These are phyloP conservation scores for Phaeotremella fagi DNA, from an alignment of 768 basidiomycete genomes.

Conservation along the genomic window DNA sequence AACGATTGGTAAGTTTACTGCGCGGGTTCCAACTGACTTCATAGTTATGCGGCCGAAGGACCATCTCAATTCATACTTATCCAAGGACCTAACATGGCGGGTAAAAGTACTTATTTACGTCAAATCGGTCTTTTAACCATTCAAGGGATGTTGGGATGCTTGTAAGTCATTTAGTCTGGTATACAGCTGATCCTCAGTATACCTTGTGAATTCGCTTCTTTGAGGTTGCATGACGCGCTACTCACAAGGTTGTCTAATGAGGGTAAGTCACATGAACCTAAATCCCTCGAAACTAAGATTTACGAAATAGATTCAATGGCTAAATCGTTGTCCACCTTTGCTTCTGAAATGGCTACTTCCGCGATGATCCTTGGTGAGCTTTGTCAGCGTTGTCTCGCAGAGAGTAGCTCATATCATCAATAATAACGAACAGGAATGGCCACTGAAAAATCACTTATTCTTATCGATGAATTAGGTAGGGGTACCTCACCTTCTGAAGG, in stretches of 20 bases:
- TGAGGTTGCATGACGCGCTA: conserved; percentile 79
- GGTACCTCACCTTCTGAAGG: conserved; percentile 73
- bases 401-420: neutral
- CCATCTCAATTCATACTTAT: conserved; percentile 82
- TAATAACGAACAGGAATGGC: conserved; percentile 54
- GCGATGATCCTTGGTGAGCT: conserved; percentile 78
- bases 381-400: no score
- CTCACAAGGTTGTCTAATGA: conserved; percentile 88
- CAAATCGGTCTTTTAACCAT: conserved; percentile 77
- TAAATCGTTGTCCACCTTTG: conserved; percentile 86
- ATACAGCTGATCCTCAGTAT: conserved; percentile 52
- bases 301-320: conserved; percentile 77
- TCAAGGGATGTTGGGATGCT: conserved; percentile 86
- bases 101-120: conserved; percentile 88
- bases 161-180: conserved; percentile 45
- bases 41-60: conserved; percentile 50
- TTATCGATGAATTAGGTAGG: conserved; percentile 91
- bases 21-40: neutral
- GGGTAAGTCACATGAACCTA: conserved; percentile 40
- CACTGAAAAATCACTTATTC: conserved; percentile 63
- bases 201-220: conserved; percentile 88
- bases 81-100: conserved; percentile 84
- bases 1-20: conserved; percentile 69
- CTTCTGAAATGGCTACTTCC: conserved; percentile 85
- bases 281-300: no score